Base-by-base conservation (phyloP, 2,329 filamentous ascomycete species). In the Aspergillus aculeatinus region DNA sequence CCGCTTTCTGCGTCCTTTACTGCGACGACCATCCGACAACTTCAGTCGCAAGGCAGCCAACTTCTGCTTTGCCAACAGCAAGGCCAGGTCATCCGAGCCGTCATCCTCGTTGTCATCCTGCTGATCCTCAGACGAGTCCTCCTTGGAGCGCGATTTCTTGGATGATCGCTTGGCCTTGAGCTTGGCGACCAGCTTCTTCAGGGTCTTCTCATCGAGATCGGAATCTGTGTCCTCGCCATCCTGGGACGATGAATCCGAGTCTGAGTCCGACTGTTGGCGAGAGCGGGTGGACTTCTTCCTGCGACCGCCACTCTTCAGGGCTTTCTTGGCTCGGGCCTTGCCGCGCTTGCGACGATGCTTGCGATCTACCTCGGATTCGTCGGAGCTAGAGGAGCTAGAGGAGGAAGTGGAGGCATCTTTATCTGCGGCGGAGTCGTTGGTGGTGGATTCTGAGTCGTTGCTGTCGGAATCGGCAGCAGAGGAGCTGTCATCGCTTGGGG, bases 281-380 rank as follows among this genome's bases (percentile, higher is more conserved):
- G 74, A 65, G 59, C 74, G 77, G 48, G 72, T 68, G 27, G 27
- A 29, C 68, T 77, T 80, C 48, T 73, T 76, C 68, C 78, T 74
- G 54, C 64, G 62, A 19, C 39, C 16, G 33, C 63, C 67, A 25
- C 64, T 62, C 48, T 72, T 76, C 33, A 67, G 60, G 1, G 65
- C 60, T 58, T 74, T 73, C 42, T 69, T 76, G 5, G 69, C 55
- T 48, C 73, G 79, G 4, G 68, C 63, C 63, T 78, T 80, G 54
- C 71, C 67, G 57, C 67, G 65, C 62, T 70, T 67, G 56, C 78
- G 77, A 54, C 76, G 72, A 62, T 58, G 70, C 65, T 70, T 68
- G 19, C 63, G 61, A 12, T 69, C 69, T 4, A 62, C 58, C 42
- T 67, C 65, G 4, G 70, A 69, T 16, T 35, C 33, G 25, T 70